phyloP scores from a whole-genome alignment of 345 rosid species.

The Ceriops decandra region DNA sequence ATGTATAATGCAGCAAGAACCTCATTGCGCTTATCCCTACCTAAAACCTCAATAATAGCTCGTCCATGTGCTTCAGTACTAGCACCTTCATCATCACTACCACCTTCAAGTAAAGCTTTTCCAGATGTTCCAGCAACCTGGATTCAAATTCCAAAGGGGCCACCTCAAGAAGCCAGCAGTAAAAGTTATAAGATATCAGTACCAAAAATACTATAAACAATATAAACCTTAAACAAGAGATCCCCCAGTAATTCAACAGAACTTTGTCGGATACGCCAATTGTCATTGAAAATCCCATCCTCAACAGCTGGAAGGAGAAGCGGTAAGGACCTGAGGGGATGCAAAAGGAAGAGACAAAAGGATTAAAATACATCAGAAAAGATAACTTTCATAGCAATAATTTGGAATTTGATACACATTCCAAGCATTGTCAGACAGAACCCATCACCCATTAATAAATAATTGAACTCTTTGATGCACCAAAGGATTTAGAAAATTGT shows the following conservation, averaged over 20 bases:
- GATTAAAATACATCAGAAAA: background rate
- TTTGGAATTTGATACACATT: background rate
- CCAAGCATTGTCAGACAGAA: background rate
- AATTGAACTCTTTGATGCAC: background rate
- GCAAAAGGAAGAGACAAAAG: slow-evolving; percentile 2
- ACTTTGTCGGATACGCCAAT: slow-evolving; percentile 98
- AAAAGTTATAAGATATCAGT: background rate
- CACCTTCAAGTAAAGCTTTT: slow-evolving; percentile 96
- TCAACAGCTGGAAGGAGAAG: slow-evolving; percentile 99
- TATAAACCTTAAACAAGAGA: slow-evolving; percentile 79
- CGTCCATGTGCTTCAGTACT: slow-evolving; percentile 99
- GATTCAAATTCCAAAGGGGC: slow-evolving; percentile 1
- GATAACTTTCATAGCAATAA: background rate
- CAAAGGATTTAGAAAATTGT: background rate
- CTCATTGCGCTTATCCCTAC: slow-evolving; percentile 94
- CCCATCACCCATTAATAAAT: too few species aligned
- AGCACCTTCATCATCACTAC: slow-evolving; percentile 99
- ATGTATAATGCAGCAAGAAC: slow-evolving; percentile 94
- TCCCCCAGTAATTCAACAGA: slow-evolving; percentile 97
- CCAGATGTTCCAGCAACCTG: slow-evolving; percentile 99
- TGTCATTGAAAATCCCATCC: slow-evolving; percentile 95
- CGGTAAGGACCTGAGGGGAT: slow-evolving; percentile 67
- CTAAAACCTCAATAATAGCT: slow-evolving; percentile 94
- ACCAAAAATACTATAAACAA: slow-evolving; percentile 1
- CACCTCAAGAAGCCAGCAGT: background rate